Evolutionary conservation across 2,329 filamentous ascomycete genomes (phyloP), one percentile per base, ranked within the genome.

Genomic region (Pleomassaria siparia): DNA sequence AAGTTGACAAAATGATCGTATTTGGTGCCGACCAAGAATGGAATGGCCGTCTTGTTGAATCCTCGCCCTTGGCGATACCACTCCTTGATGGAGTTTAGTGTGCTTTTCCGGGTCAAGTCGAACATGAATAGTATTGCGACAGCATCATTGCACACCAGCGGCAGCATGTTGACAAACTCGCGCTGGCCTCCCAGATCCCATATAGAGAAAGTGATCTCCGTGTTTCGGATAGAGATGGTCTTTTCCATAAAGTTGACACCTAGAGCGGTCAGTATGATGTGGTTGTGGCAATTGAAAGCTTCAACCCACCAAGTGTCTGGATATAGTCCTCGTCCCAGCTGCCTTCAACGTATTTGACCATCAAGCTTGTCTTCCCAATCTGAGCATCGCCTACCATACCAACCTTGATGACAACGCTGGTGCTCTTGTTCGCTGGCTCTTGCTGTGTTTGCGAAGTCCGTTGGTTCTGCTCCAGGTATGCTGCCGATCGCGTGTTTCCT

Each of bases 211-310:
- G 94, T 99, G 72, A 99, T 99, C 74, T 99, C 94, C 13, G 94
- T 99, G 74, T 99, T 99, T 53, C 94, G 88, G 73, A 99, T 99
- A 54, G 90, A 95, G 69, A 99, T 99, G 28, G 94, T 99, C 81
- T 99, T 99, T 73, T 99, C 94, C 94, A 99, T 99, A 74, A 99
- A 99, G 74, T 99, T 99, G 74, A 99, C 94, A 59, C 94, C 84
- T 87, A 60, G n/a, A 11, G 12, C 20, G 24, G 58, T 65, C 22
- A 66, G 59, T 47, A 37, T 21, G n/a, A 37, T 37, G 24, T 37
- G 15, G 5, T 8, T 15, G 12, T 13, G 9, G 28, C 15, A 15
- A 18, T 25, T 21, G 2, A 37, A 35, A 29, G 24, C 4, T 20
- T 15, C 35, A 28, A 57, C 77, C 53, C 73, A 87, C 84, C 94